phyloP scores from a whole-genome alignment of 1,284 basidiomycete genomes.

The Ustanciosporium gigantosporum region DNA sequence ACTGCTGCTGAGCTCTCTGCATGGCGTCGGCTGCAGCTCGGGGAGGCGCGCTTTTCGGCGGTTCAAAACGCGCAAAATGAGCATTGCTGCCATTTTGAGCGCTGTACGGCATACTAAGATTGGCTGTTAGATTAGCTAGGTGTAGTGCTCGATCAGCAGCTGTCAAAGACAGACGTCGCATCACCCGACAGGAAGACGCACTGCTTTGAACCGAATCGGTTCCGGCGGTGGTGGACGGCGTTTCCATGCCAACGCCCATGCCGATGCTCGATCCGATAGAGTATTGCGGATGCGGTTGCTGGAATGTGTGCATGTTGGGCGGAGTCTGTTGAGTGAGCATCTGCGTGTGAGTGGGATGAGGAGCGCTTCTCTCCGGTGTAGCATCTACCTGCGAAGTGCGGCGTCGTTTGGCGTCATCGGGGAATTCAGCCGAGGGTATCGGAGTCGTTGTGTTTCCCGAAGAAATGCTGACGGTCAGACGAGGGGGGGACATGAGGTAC shows the following conservation, averaged over 20 bases:
- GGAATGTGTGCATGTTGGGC: slow-evolving; percentile 36
- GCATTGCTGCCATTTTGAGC: neutral
- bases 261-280: slow-evolving; percentile 38
- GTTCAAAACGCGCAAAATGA: slow-evolving; percentile 10
- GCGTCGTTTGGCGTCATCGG: slow-evolving; percentile 46
- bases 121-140: slow-evolving; percentile 44
- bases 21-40: slow-evolving; percentile 37
- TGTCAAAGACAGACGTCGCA: slow-evolving; percentile 34
- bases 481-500: slow-evolving; percentile 53
- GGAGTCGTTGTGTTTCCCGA: slow-evolving; percentile 14
- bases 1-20: slow-evolving; percentile 36
- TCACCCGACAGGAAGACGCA: slow-evolving; percentile 19
- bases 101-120: slow-evolving; percentile 20
- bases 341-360: slow-evolving; percentile 22
- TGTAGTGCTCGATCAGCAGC: slow-evolving; percentile 23
- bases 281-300: slow-evolving; percentile 32
- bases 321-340: slow-evolving; percentile 42
- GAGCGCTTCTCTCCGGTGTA: slow-evolving; percentile 19
- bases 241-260: slow-evolving; percentile 24
- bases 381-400: slow-evolving; percentile 31
- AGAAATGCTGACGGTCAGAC: slow-evolving; percentile 49
- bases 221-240: slow-evolving; percentile 10
- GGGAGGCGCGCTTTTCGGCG: slow-evolving; percentile 38
- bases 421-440: slow-evolving; percentile 4
- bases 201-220: slow-evolving; percentile 23